Conservation (phyloP, 352 stramenopile species). For the Globisporangium nagaii region DNA sequence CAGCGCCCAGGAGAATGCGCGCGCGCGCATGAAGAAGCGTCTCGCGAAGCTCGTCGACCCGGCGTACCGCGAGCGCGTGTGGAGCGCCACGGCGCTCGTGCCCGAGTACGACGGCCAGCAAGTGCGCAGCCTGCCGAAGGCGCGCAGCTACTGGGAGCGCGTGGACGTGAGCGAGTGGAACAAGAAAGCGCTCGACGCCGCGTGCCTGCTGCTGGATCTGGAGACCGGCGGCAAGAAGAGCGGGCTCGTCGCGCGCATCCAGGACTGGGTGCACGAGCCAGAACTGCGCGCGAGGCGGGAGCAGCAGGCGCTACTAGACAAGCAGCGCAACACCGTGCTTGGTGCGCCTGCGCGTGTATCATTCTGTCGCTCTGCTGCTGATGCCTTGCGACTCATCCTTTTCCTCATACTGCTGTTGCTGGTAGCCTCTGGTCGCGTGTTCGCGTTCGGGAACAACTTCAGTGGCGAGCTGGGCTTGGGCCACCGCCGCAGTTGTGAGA, state of each 20-base stretch:
- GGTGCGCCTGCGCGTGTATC: constrained; percentile 21
- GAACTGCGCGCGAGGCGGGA: constrained; percentile 32
- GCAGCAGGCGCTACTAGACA: constrained; percentile 25
- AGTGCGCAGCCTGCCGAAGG: constrained; percentile 57
- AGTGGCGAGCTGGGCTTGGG: constrained; percentile 60
- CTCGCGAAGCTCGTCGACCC: constrained; percentile 43
- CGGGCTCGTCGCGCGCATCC: constrained; percentile 55
- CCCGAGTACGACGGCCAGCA: constrained; percentile 36
- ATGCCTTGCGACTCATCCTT: neutral
- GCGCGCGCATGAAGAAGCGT: constrained; percentile 34
- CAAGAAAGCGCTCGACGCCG: constrained; percentile 47
- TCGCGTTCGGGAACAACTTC: constrained; percentile 62
- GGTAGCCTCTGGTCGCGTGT: constrained; percentile 49
- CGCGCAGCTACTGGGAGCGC: constrained; percentile 48
- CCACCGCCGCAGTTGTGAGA: constrained; percentile 27
- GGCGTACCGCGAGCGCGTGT: constrained; percentile 42
- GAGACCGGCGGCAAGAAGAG: constrained; percentile 42
- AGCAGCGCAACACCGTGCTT: constrained; percentile 36
- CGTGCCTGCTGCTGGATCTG: constrained; percentile 55
- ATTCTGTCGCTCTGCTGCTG: neutral
- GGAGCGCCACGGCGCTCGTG: constrained; percentile 25
- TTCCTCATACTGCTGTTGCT: neutral
- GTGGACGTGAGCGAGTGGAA: constrained; percentile 49
- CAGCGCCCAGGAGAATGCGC: constrained; percentile 19
- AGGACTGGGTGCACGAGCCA: constrained; percentile 68